These are phyloP conservation scores for Phytophthora fragariaefolia DNA, from an alignment of 352 stramenopile species.

Conservation along the genomic window DNA sequence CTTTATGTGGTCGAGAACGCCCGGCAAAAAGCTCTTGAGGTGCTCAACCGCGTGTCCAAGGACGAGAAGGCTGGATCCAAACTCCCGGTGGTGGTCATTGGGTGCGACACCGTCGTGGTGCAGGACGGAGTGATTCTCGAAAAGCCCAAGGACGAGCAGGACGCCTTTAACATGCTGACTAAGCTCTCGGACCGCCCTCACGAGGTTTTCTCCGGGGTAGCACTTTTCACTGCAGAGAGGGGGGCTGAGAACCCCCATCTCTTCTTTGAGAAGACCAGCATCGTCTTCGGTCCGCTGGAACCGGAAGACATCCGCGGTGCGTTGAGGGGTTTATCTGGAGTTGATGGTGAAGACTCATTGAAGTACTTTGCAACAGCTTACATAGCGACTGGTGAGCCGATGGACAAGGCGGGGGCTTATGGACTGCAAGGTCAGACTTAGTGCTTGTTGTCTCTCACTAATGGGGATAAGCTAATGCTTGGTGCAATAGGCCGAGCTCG, in stretches of 20 bases:
- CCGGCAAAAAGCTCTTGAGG: conserved; percentile 79
- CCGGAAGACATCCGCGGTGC: conserved; percentile 67
- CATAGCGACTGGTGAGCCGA: conserved; percentile 88
- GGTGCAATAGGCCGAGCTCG: conserved; percentile 50
- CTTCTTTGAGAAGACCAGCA: conserved; percentile 73
- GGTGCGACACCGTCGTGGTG: conserved; percentile 91
- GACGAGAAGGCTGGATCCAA: conserved; percentile 6
- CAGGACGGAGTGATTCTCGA: conserved; percentile 88
- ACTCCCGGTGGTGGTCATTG: conserved; percentile 64
- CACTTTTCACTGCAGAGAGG: conserved; percentile 60
- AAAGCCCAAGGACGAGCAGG: conserved; percentile 84
- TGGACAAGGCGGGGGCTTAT: conserved; percentile 94
- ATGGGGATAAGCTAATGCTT: neutral
- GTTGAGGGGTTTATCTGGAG: conserved; percentile 14
- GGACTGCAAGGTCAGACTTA: conserved; percentile 78
- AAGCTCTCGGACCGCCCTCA: conserved; percentile 76
- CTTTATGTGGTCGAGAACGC: conserved; percentile 84
- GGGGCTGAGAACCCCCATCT: conserved; percentile 58
- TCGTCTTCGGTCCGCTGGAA: conserved; percentile 66
- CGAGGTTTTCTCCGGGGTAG: conserved; percentile 91
- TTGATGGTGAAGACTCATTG: too few relatives aligned
- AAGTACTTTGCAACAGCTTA: conserved; percentile 73
- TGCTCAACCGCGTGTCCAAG: conserved; percentile 51
- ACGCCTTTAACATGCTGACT: conserved; percentile 84
- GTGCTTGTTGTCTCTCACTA: neutral